phyloP scores from a whole-genome alignment of 2,329 filamentous ascomycete genomes.

The Penicillium brasilianum region DNA sequence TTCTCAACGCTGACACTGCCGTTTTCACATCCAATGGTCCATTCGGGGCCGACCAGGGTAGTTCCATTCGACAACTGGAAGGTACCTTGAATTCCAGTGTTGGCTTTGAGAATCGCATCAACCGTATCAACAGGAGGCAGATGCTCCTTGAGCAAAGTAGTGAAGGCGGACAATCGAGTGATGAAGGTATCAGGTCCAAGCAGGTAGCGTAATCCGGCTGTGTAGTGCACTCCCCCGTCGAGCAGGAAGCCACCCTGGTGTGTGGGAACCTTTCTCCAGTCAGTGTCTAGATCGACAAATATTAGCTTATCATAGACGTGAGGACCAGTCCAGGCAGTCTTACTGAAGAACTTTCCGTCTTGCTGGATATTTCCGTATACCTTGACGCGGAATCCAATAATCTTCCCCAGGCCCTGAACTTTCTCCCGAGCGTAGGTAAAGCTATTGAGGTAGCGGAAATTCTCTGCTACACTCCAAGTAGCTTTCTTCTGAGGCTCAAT shows the following conservation, averaged over 20 bases:
- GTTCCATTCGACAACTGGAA: constrained; percentile 62
- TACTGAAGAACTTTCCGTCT: constrained; percentile 15
- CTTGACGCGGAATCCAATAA: constrained; percentile 45
- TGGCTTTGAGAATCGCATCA: constrained; percentile 61
- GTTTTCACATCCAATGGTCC: constrained; percentile 41
- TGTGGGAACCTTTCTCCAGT: constrained; percentile 70
- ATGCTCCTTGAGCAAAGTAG: constrained; percentile 59
- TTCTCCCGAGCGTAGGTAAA: constrained; percentile 59
- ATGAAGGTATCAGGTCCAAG: constrained; percentile 51
- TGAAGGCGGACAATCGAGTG: constrained; percentile 59
- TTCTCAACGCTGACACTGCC: constrained; percentile 37
- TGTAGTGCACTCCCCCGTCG: constrained; percentile 75
- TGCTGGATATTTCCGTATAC: constrained; percentile 15
- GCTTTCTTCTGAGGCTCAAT: constrained; percentile 35
- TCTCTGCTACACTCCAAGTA: constrained; percentile 71
- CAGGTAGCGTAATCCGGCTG: constrained; percentile 66
- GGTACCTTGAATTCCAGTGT: constrained; percentile 61
- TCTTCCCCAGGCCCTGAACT: constrained; percentile 57
- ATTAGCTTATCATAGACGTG: neutral
- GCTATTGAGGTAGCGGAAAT: constrained; percentile 68
- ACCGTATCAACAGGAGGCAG: constrained; percentile 71
- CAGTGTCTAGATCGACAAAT: constrained; percentile 46
- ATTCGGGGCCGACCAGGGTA: constrained; percentile 6
- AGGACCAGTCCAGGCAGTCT: neutral
- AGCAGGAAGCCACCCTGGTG: constrained; percentile 79